phyloP scores from a whole-genome alignment of 176 grass and related monocot genomes.

The Ensete glaucum region DNA sequence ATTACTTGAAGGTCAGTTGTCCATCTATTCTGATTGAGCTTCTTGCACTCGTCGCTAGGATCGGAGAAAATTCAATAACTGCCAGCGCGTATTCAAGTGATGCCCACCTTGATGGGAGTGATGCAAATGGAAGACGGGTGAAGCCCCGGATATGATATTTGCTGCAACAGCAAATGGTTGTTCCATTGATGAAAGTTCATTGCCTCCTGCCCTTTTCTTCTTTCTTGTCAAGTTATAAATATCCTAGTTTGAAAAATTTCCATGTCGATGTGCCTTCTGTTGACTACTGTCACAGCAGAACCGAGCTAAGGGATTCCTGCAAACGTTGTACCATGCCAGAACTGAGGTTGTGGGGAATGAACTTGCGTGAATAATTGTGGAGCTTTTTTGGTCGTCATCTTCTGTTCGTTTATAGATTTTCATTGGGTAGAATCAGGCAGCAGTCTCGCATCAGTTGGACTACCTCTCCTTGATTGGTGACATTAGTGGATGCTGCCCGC shows the following conservation, averaged over 20 bases:
- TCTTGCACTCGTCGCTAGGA: slow-evolving; percentile 84
- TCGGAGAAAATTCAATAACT: slow-evolving; percentile 48
- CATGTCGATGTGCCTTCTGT: too few species aligned
- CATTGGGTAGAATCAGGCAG: too few species aligned
- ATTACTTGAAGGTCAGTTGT: slow-evolving; percentile 97
- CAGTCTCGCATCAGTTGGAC: too few species aligned
- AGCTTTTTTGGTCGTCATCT: too few species aligned
- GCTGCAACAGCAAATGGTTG: neutral
- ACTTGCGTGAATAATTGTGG: too few species aligned
- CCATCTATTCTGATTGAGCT: slow-evolving; percentile 85
- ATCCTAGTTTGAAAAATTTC: neutral
- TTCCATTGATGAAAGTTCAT: neutral
- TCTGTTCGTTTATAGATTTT: too few species aligned
- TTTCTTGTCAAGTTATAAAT: neutral
- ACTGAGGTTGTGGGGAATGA: too few species aligned
- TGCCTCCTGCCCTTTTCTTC: neutral
- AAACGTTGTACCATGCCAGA: too few species aligned
- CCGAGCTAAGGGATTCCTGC: too few species aligned
- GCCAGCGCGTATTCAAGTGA: slow-evolving; percentile 55
- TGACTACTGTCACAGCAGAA: too few species aligned
- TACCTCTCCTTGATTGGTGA: too few species aligned
- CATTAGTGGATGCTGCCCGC: too few species aligned
- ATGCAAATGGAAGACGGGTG: slow-evolving; percentile 85
- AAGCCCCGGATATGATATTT: slow-evolving; percentile 62
- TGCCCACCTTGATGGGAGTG: slow-evolving; percentile 65